Evolutionary conservation across 2,329 filamentous ascomycete species (phyloP).

Genomic region (Cladosporium sp.): DNA sequence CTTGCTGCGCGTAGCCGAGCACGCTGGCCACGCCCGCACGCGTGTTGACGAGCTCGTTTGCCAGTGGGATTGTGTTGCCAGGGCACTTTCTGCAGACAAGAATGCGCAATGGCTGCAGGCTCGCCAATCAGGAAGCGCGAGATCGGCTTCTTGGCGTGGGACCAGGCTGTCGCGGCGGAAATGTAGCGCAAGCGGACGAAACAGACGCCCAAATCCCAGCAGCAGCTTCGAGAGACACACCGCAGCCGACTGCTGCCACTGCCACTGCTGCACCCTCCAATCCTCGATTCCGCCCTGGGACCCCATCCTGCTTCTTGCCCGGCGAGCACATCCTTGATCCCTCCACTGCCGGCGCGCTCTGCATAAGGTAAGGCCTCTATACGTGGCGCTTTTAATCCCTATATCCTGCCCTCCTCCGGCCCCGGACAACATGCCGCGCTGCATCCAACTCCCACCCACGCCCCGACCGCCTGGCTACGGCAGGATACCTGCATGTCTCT

Average conservation of each 20-base stretch:
- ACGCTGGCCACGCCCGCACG: neutral
- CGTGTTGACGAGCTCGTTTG: neutral
- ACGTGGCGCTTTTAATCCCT: conserved; percentile 7
- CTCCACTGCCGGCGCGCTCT: neutral
- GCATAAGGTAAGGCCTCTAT: conserved; percentile 11
- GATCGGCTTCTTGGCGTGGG: neutral
- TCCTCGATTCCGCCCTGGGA: neutral
- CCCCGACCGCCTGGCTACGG: conserved; percentile 7
- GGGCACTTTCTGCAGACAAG: neutral
- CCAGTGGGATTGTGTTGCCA: neutral
- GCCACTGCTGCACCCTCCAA: neutral
- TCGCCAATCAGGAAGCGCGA: conserved; percentile 4
- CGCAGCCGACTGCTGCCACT: neutral
- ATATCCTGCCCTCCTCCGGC: conserved; percentile 9
- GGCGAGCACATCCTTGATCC: neutral
- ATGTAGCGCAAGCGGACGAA: no score
- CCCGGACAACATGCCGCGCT: conserved; percentile 9
- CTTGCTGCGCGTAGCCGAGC: neutral
- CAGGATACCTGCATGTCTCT: conserved; percentile 5
- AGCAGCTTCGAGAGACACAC: neutral
- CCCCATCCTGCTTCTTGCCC: neutral
- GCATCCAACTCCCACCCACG: neutral
- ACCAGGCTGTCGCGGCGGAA: neutral
- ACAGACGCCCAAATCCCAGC: neutral
- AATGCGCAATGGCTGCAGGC: neutral